phyloP scores from a whole-genome alignment of 352 stramenopile species.

The Pythium coloratum region DNA sequence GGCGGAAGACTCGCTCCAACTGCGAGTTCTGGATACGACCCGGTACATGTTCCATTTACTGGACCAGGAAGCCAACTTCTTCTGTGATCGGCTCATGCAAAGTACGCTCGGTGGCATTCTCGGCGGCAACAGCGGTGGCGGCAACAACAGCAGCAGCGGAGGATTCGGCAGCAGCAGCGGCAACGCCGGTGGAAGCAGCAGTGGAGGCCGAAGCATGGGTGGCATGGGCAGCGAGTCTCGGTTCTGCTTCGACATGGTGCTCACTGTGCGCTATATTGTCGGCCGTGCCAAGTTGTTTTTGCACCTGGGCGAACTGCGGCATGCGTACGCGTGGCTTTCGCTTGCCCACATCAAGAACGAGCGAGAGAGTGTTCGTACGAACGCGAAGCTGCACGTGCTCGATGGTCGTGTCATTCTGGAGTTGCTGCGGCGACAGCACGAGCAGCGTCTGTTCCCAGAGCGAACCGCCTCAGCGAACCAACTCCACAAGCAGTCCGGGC shows the following conservation, averaged over 20 bases:
- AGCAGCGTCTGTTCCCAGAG: slow-evolving; percentile 33
- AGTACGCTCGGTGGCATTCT: slow-evolving; percentile 59
- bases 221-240: slow-evolving; percentile 76
- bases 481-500: slow-evolving; percentile 15
- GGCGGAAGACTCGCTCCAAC: slow-evolving; percentile 74
- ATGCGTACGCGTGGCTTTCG: slow-evolving; percentile 73
- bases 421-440: slow-evolving; percentile 57
- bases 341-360: slow-evolving; percentile 77
- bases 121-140: slow-evolving; percentile 46
- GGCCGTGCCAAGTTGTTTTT: slow-evolving; percentile 68
- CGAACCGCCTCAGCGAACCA: slow-evolving; percentile 18
- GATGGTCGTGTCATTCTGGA: slow-evolving; percentile 63
- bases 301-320: slow-evolving; percentile 46
- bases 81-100: slow-evolving; percentile 63
- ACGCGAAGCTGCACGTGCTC: slow-evolving; percentile 67
- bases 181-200: slow-evolving; percentile 60
- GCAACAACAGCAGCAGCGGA: slow-evolving; percentile 54
- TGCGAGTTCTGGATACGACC: slow-evolving; percentile 72
- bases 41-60: slow-evolving; percentile 73
- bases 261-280: slow-evolving; percentile 68
- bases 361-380: slow-evolving; percentile 62
- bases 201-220: slow-evolving; percentile 50
- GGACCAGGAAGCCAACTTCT: slow-evolving; percentile 73
- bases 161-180: slow-evolving; percentile 60
- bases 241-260: slow-evolving; percentile 83